A percentile compares a stretch with the other conserved stretches of the same genome.
These are phyloP conservation scores for Cyphellophora attinorum DNA, from an alignment of 2,329 filamentous ascomycete genomes.

Conservation along the genomic window DNA sequence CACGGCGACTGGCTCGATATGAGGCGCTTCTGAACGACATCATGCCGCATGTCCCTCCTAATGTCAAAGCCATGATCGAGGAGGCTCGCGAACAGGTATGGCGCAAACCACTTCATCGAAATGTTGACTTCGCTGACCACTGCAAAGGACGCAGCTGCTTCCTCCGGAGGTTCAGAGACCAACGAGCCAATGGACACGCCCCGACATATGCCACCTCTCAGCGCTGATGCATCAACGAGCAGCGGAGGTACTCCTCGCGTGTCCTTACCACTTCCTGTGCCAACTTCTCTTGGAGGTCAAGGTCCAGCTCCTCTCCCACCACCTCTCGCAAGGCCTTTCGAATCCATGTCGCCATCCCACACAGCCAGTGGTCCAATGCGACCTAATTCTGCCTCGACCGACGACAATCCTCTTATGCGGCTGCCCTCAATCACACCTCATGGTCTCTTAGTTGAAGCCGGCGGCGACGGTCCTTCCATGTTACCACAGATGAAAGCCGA, in stretches of 20 bases:
- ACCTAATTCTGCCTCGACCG: constrained; percentile 8
- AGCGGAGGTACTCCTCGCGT: background rate
- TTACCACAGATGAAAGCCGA: constrained; percentile 1
- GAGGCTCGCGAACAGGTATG: constrained; percentile 16
- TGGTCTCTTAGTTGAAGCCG: constrained; percentile 12
- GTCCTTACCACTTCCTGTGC: background rate
- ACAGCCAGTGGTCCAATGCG: background rate
- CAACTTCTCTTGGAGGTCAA: background rate
- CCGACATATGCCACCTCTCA: background rate
- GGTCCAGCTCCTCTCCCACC: background rate
- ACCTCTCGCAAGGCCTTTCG: background rate
- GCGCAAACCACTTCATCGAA: no score
- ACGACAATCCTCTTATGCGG: constrained; percentile 8
- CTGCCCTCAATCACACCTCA: constrained; percentile 15
- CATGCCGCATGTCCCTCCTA: constrained; percentile 15
- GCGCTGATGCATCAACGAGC: background rate
- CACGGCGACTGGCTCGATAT: constrained; percentile 16
- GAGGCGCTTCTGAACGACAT: constrained; percentile 17
- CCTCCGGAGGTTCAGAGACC: constrained; percentile 13
- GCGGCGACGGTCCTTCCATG: background rate
- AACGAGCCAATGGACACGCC: constrained; percentile 5
- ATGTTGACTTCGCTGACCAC: background rate
- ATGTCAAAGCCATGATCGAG: constrained; percentile 17
- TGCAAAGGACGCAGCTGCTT: constrained; percentile 9
- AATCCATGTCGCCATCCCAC: background rate